These are phyloP conservation scores for Sabuloglossum arenarium DNA, from an alignment of 495 filamentous ascomycete species.

Conservation along the genomic window DNA sequence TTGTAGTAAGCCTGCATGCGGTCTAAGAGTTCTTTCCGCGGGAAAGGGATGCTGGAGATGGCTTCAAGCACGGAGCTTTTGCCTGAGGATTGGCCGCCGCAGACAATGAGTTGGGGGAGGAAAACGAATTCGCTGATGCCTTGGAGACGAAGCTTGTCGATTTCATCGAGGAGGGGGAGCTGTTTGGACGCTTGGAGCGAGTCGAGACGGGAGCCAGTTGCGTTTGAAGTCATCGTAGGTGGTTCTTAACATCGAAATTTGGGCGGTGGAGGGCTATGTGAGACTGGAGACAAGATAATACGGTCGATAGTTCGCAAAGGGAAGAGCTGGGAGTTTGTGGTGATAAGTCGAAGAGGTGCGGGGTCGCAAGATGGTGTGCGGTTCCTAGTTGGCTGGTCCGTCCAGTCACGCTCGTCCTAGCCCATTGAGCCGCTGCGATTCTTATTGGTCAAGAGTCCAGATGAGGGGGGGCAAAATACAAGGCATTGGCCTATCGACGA, in stretches of 20 bases:
- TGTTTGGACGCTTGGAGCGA: slow-evolving; percentile 5
- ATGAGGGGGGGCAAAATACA: too few species aligned
- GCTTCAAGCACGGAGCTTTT: slow-evolving; percentile 61
- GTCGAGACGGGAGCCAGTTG: background rate
- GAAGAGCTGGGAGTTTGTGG: too few species aligned
- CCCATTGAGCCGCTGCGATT: too few species aligned
- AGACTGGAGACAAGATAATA: background rate
- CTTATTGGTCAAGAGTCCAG: too few species aligned
- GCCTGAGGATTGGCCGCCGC: slow-evolving; percentile 48
- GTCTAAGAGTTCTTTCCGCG: slow-evolving; percentile 16
- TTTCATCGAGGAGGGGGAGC: slow-evolving; percentile 27
- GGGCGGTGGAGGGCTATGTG: background rate
- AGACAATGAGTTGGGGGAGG: slow-evolving; percentile 54
- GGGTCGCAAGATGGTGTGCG: background rate
- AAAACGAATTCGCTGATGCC: slow-evolving; percentile 34
- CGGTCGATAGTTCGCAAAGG: background rate
- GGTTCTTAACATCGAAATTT: background rate
- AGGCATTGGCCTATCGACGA: too few species aligned
- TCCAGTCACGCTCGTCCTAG: background rate
- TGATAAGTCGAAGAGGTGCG: too few species aligned
- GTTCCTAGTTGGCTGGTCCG: background rate
- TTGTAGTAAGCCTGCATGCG: slow-evolving; percentile 15
- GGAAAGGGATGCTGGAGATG: slow-evolving; percentile 47
- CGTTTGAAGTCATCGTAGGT: background rate
- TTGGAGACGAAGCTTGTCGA: slow-evolving; percentile 32